phyloP scores from a whole-genome alignment of 2,329 filamentous ascomycete species.

The Fusarium mangiferae region DNA sequence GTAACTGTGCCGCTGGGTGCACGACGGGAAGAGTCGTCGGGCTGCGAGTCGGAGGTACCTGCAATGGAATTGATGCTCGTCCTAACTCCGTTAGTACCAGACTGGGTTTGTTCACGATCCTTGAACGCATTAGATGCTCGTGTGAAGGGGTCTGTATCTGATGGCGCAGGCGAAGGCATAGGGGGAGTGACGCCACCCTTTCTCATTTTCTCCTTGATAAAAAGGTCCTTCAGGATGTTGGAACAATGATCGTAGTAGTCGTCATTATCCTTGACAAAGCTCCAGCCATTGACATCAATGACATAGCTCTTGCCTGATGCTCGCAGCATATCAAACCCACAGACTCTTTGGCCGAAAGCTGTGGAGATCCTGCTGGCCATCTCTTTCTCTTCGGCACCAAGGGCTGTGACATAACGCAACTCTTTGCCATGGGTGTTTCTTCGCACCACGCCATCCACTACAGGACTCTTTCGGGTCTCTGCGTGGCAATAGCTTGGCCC shows the following conservation, averaged over 20 bases:
- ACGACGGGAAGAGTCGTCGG: constrained; percentile 38
- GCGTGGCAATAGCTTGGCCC: constrained; percentile 94
- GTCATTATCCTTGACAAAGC: constrained; percentile 99
- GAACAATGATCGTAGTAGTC: constrained; percentile 96
- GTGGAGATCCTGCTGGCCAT: constrained; percentile 91
- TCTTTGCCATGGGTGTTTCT: constrained; percentile 98
- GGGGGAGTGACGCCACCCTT: constrained; percentile 69
- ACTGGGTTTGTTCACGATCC: constrained; percentile 50
- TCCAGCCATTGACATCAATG: constrained; percentile 99
- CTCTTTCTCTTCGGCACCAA: constrained; percentile 81
- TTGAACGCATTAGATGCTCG: constrained; percentile 49
- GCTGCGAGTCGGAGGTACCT: constrained; percentile 40
- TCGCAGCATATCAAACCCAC: constrained; percentile 92
- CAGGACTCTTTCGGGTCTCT: constrained; percentile 95
- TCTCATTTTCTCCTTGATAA: constrained; percentile 80
- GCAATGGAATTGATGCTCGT: constrained; percentile 41
- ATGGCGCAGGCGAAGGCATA: constrained; percentile 59
- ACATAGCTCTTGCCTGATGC: constrained; percentile 93
- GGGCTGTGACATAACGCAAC: constrained; percentile 89
- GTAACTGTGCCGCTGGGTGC: constrained; percentile 45
- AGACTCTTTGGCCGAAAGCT: constrained; percentile 93
- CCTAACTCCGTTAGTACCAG: constrained; percentile 41
- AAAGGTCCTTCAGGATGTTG: constrained; percentile 86
- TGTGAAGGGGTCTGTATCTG: constrained; percentile 57
- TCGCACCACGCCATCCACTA: constrained; percentile 94